Base-by-base conservation (phyloP, 768 basidiomycete genomes). In the Coprinopsis marcescibilis region DNA sequence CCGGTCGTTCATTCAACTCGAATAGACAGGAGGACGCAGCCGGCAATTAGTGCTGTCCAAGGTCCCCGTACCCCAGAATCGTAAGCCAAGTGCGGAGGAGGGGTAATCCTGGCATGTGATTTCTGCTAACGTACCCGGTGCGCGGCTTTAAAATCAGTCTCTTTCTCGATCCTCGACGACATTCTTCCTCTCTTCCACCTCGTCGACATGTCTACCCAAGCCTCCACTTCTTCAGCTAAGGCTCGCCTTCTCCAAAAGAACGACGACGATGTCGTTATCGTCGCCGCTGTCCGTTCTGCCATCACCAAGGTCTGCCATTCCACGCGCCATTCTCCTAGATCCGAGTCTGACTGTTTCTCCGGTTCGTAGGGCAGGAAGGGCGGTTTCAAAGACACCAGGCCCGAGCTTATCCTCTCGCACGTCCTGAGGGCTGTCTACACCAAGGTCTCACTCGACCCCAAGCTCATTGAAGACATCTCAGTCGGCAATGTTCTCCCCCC, bases 401-500 rank as follows among this genome's bases (percentile, higher is more conserved):
- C 89, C 4, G 90, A 92, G 50, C 80, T 89, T 52, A 72, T 89
- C 56, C 77, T 94, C 47, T 80, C 85, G 2, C 82, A 78, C 43
- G 80, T 89, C 53, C 75, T 93, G 42, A 77, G 77, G 45, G 86
- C 84, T 35, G 83, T 73, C n/a, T 85, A 86, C 66, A 71, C 72
- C 19, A 77, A 72, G 51, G 77, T 75, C 41, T 69, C 73, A 52
- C 76, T 94, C 46, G 81, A 93, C 67, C 92, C 92, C 35, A 70
- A 73, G 45, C 74, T 90, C 61, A 84, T 94, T 49, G 88, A 89
- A 56, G 89, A 91, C 60, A 77, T 93, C 57, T 71, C 78, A 1
- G 87, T 90, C 47, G 91, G 93, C 39, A 94, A 90, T 59, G 91
- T 93, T 36, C 81, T 95, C 36, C 89, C 90, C 13, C 78, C 90